Evolutionary conservation across 1,284 basidiomycete species (phyloP).

Genomic region (Fomitopsis betulina): DNA sequence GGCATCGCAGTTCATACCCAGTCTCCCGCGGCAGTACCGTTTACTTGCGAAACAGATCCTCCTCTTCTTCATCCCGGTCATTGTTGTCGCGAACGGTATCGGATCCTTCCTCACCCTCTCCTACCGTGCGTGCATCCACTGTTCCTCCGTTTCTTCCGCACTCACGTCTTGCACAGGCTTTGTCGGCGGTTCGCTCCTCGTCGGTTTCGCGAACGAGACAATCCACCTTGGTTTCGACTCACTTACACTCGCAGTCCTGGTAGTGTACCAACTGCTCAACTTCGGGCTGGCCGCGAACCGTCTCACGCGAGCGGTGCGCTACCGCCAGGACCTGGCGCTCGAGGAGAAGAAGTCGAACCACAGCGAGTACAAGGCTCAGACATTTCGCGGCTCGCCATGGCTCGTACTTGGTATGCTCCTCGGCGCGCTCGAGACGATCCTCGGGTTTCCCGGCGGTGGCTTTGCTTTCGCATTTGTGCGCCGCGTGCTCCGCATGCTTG

Average conservation of each 20-base stretch:
- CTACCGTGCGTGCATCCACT: conserved; percentile 39
- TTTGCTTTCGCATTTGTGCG: conserved; percentile 52
- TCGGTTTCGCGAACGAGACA: conserved; percentile 37
- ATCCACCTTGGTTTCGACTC: conserved; percentile 52
- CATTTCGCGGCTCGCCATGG: conserved; percentile 61
- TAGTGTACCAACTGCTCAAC: conserved; percentile 49
- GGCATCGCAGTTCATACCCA: conserved; percentile 41
- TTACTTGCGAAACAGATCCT: conserved; percentile 42
- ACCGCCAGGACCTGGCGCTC: conserved; percentile 39
- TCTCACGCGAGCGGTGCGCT: conserved; percentile 44
- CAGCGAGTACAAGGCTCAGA: conserved; percentile 40
- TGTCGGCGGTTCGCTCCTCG: conserved; percentile 22
- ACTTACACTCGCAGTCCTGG: conserved; percentile 53
- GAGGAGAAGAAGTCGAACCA: conserved; percentile 4
- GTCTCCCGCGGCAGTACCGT: conserved; percentile 46
- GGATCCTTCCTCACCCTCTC: conserved; percentile 61
- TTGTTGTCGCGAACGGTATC: conserved; percentile 51
- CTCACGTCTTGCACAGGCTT: conserved; percentile 4
- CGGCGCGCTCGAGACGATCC: conserved; percentile 55
- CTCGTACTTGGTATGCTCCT: conserved; percentile 53
- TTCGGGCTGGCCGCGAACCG: conserved; percentile 58
- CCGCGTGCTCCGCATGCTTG: conserved; percentile 51
- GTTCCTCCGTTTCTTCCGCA: background rate
- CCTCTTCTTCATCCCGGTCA: conserved; percentile 48
- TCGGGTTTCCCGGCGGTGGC: conserved; percentile 54